Evolutionary conservation across 441 rosid genomes (phyloP).

Genomic region (Euphorbia schlechtendalii): DNA sequence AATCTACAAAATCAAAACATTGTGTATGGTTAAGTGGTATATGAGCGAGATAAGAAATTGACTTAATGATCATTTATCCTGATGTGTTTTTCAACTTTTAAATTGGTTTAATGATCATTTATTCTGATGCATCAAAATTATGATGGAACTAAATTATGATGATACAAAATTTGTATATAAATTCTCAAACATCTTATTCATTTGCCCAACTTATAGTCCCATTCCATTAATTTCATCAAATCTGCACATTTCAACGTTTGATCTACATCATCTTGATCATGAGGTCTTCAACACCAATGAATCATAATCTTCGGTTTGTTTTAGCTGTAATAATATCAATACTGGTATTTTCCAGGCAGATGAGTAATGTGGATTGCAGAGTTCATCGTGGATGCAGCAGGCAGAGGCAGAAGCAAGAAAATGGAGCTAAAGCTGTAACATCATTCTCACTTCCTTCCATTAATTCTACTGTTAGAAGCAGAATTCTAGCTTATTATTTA

Average conservation of each 20-base stretch:
- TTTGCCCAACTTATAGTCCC: background rate
- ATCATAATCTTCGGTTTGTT: slow-evolving; percentile 20
- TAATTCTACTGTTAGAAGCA: slow-evolving; percentile 27
- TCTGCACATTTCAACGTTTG: no score
- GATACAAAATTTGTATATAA: slow-evolving; percentile 18
- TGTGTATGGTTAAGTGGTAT: no score
- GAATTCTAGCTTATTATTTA: no score
- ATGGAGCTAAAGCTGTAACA: slow-evolving; percentile 18
- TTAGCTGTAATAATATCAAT: slow-evolving; percentile 24
- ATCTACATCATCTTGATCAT: background rate
- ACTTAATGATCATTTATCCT: no score
- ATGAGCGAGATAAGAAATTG: no score
- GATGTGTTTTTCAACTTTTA: no score
- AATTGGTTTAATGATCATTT: no score
- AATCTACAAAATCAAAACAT: no score
- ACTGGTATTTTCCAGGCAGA: slow-evolving; percentile 27
- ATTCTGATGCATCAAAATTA: no score
- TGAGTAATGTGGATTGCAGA: slow-evolving; percentile 38
- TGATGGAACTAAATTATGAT: no score
- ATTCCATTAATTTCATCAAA: background rate
- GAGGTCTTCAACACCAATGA: no score
- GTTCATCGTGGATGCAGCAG: slow-evolving; percentile 26
- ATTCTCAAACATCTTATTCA: background rate
- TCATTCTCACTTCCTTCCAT: slow-evolving; percentile 23
- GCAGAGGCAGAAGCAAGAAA: no score